Percentiles rank a stretch among this genome's conserved stretches.
phyloP scores from a whole-genome alignment of 1,139 yeast species.

The Komagataea norvegica region DNA sequence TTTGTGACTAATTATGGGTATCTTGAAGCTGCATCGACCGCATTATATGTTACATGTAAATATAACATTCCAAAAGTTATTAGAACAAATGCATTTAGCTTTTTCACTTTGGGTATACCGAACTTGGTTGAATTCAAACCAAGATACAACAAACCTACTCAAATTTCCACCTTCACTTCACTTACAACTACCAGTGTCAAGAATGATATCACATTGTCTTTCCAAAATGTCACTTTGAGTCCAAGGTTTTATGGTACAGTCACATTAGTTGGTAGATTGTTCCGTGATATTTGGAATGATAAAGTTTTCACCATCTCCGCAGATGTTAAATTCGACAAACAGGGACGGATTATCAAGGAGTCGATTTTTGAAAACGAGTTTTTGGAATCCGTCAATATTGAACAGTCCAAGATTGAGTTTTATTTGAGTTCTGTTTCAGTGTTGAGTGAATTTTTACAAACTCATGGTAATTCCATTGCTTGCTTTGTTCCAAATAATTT shows the following conservation, averaged over 20 bases:
- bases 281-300: conserved; percentile 73
- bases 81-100: conserved; percentile 35
- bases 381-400: conserved; percentile 32
- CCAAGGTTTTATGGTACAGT: conserved; percentile 93
- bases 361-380: conserved; percentile 26
- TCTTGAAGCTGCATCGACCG: conserved; percentile 81
- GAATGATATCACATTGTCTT: conserved; percentile 19
- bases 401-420: conserved; percentile 55
- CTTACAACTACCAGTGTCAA: conserved; percentile 1
- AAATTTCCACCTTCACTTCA: conserved; percentile 4
- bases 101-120: conserved; percentile 36
- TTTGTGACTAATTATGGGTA: conserved; percentile 55
- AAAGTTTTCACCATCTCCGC: conserved; percentile 53
- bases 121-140: conserved; percentile 35
- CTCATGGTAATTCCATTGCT: conserved; percentile 58
- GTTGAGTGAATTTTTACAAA: conserved; percentile 51
- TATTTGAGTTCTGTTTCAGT: conserved; percentile 56
- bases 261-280: conserved; percentile 68
- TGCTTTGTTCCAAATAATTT: conserved; percentile 46
- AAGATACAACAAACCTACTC: conserved; percentile 21
- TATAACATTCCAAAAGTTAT: conserved; percentile 53
- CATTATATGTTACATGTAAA: conserved; percentile 77
- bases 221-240: conserved; percentile 78
- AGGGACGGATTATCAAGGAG: conserved; percentile 31
- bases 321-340: conserved; percentile 39